A percentile compares a stretch with the other conserved stretches of the same genome.
These are phyloP conservation scores for Botryosphaeria dothidea DNA, from an alignment of 2,329 filamentous ascomycete species.

Conservation along the genomic window DNA sequence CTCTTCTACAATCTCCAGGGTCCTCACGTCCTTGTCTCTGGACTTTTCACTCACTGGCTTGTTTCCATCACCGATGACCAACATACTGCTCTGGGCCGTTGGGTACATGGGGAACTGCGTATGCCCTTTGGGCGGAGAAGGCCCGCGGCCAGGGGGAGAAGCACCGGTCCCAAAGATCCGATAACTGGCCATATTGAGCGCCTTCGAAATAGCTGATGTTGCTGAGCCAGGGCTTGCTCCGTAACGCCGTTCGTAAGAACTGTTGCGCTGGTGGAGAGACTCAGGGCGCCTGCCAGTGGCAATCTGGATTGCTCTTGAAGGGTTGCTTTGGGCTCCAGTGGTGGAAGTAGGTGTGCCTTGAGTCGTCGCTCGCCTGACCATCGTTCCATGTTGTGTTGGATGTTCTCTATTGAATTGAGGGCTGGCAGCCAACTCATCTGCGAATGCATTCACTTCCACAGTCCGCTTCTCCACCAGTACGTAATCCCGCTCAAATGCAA, in stretches of 20 bases:
- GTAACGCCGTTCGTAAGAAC: constrained; percentile 81
- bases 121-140: constrained; percentile 74
- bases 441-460: constrained; percentile 95
- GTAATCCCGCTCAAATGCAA: constrained; percentile 90
- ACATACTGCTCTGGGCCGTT: constrained; percentile 65
- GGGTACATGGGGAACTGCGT: constrained; percentile 85
- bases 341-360: constrained; percentile 70
- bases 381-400: constrained; percentile 57
- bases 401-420: constrained; percentile 57
- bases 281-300: constrained; percentile 66
- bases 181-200: constrained; percentile 87
- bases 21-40: constrained; percentile 76
- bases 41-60: constrained; percentile 54
- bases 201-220: constrained; percentile 90
- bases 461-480: constrained; percentile 93
- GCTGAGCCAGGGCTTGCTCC: constrained; percentile 72
- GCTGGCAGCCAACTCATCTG: constrained; percentile 88
- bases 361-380: constrained; percentile 76
- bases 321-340: constrained; percentile 68
- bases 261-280: constrained; percentile 66
- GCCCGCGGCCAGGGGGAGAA: constrained; percentile 61
- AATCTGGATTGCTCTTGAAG: constrained; percentile 75
- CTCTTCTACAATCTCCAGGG: constrained; percentile 84
- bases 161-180: constrained; percentile 72
- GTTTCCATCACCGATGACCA: constrained; percentile 63